Conservation (phyloP, 1,284 basidiomycete species). For the Leccinum subspadiceum region DNA sequence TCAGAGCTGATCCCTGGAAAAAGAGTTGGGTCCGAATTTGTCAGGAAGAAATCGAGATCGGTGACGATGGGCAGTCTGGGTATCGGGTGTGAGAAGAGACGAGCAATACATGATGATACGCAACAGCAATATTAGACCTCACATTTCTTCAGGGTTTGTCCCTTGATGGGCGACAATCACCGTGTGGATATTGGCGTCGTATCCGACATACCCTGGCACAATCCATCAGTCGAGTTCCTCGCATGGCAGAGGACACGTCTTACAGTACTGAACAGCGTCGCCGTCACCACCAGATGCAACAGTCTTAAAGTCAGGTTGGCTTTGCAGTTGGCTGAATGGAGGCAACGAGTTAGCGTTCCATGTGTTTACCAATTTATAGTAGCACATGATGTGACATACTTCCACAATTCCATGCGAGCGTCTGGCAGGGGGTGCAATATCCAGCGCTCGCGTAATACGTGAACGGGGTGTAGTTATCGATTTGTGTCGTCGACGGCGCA, state of each 20-base stretch:
- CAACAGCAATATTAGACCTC: constrained; percentile 1
- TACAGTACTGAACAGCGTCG: constrained; percentile 47
- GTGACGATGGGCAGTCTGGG: constrained; percentile 27
- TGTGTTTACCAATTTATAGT: not conserved
- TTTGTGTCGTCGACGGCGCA: constrained; percentile 41
- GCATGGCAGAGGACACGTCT: constrained; percentile 8
- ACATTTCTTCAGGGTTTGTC: constrained; percentile 35
- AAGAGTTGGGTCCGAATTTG: constrained; percentile 40
- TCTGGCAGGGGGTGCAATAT: constrained; percentile 46
- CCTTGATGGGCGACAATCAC: constrained; percentile 39
- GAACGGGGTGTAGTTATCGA: constrained; percentile 52
- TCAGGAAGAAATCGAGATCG: constrained; percentile 47
- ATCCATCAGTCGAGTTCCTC: not conserved
- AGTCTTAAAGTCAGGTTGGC: constrained; percentile 56
- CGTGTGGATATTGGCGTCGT: constrained; percentile 30
- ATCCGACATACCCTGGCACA: constrained; percentile 39
- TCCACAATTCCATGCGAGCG: constrained; percentile 60
- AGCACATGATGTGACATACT: constrained; percentile 31
- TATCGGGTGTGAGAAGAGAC: not conserved
- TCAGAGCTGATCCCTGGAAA: constrained; percentile 57
- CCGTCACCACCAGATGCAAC: constrained; percentile 65
- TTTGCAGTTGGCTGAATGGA: constrained; percentile 48
- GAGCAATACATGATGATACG: not conserved
- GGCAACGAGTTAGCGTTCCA: not conserved
- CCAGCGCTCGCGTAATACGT: constrained; percentile 55